Base-by-base conservation (phyloP, 192 early-diverging fungal genomes). In the Gonapodya sp. region DNA sequence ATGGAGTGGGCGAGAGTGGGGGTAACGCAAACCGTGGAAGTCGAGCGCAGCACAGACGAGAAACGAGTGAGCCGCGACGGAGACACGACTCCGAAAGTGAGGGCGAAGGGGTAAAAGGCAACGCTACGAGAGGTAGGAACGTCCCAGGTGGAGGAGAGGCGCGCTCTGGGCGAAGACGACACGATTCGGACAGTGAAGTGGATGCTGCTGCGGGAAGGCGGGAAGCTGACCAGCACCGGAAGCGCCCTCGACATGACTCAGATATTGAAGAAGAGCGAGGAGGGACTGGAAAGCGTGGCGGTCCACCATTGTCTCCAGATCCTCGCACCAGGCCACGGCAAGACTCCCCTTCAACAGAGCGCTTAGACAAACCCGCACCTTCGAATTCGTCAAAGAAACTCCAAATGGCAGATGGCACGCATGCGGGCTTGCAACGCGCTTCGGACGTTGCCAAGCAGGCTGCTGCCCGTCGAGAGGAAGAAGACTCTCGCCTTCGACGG, bases 141-240 rank as follows among this genome's bases (percentile, higher is more conserved):
- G 64, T 18, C 64, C 16, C 16, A 16, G 64, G 64, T 16, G 16
- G 64, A 30, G 16, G 30, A 30, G 30, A 30, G 64, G 16, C 64
- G 30, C 64, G 16, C 16, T 2, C 75, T 16, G 30, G 75, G 18
- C 2, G 75, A 33, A 77, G 75, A 33, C 18, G 75, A 33, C 75
- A 77, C 75, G 75, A 77, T 77, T 77, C 75, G 75, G 75, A 77
- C 75, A 77, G 75, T 34, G 75, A 77, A 18, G 75, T 16, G 30
- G 75, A 77, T 34, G 31, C 18, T 32, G 75, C 8, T 8, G 30
- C 30, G 75, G 8, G 31, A 34, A 31, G 75, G 30, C 2, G 8
- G 75, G 75, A 77, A 33, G 30, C 8, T 2, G 34, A 77, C 18
- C 8, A 2, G 2, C 75, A 33, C 8, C 2, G 34, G 30, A 34